Evolutionary conservation across 345 rosid species (phyloP), one percentile per base, ranked within the genome.

Genomic region (Brassica juncea): DNA sequence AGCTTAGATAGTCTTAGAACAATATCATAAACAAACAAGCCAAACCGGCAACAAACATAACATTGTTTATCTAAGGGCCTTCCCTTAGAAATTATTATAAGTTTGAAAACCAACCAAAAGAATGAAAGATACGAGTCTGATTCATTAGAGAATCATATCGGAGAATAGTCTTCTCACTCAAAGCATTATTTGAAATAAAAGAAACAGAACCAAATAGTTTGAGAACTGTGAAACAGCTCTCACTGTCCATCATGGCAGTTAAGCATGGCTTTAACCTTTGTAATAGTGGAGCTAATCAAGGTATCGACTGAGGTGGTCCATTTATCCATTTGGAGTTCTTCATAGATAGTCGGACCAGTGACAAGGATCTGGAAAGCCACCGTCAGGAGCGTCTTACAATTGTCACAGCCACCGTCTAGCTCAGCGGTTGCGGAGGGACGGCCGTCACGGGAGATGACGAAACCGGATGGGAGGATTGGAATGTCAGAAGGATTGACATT

Each of bases 391-490:
- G 83, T 81, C 6, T 27, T 28, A 64, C 72, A 1, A 4, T 32
- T 0, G 68, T 65, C 66, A 1, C 6, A 44, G 32, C 70, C 82
- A 73, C 70, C 69, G 6, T 28, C 71, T 35, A 8, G 74, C 2
- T 64, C 75, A 6, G 54, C 2, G 35, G 67, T 12, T 4, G 71
- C 25, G 19, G 71, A 58, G 73, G 21, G 23, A 74, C 82, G 71
- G 66, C 88, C 87, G 32, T 89, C 93, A 2, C 76, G 73, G 1
- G 93, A 87, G 78, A 92, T 86, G 8, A 85, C 77, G 79, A 92
- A 89, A 28, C 98, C 98, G 0, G 96, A 90, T 16, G 98, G 94
- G 68, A 94, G 93, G 32, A 94, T 76, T 1, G 93, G 84, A 21
- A 90, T 75, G 30, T 4, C 3, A 0, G 85, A 55, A 3, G 89